Percentiles rank a stretch among this genome's conserved stretches.
Evolutionary conservation across 2,329 filamentous ascomycete genomes (phyloP).

Genomic region (Pestalotiopsis sp.): DNA sequence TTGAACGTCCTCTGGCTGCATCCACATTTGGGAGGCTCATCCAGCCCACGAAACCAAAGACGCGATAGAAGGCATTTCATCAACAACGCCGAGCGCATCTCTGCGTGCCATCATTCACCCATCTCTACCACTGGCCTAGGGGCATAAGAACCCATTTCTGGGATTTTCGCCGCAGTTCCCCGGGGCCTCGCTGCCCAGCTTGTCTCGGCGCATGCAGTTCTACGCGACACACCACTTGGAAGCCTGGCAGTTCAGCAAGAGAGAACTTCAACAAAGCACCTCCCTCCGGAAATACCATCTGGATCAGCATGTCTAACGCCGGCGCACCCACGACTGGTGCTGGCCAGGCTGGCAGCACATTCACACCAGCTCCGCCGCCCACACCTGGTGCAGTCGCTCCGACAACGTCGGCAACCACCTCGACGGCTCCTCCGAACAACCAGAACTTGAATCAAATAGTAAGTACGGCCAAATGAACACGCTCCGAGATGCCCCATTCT

Average conservation of each 20-base stretch:
- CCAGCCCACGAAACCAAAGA: background rate
- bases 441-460: constrained; percentile 97
- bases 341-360: constrained; percentile 30
- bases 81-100: background rate
- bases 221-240: background rate
- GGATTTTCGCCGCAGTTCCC: background rate
- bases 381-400: constrained; percentile 20
- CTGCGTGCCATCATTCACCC: background rate
- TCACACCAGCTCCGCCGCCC: constrained; percentile 21
- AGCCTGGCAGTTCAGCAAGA: background rate
- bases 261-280: background rate
- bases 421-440: constrained; percentile 56
- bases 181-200: constrained; percentile 5
- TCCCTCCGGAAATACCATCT: background rate
- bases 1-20: background rate
- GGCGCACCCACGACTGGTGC: constrained; percentile 15
- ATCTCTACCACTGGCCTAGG: background rate
- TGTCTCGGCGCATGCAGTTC: background rate
- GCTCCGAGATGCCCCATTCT: background rate
- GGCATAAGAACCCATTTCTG: background rate
- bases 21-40: constrained; percentile 1
- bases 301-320: constrained; percentile 33
- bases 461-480: constrained; percentile 44
- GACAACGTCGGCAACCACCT: constrained; percentile 21
- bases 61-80: background rate